These are phyloP conservation scores for Kitagawia praeruptora DNA, from an alignment of 129 eudicot genomes.

Conservation along the genomic window DNA sequence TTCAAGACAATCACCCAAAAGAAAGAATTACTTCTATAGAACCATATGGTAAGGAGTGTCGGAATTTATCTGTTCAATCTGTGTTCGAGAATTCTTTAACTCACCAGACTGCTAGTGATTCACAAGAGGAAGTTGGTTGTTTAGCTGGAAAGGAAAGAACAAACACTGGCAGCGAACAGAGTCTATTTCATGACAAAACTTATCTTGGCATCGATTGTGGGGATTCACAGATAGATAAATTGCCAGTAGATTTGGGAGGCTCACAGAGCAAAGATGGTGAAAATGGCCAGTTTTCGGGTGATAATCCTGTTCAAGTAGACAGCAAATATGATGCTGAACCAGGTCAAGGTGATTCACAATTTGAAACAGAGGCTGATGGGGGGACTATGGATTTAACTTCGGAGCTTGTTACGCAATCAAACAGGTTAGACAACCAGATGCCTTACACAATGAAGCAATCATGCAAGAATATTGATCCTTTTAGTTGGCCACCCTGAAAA, in stretches of 20 bases:
- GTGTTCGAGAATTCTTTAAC: conserved; percentile 14
- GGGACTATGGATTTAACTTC: conserved; percentile 24
- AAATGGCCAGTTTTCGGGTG: conserved; percentile 25
- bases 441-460: conserved; percentile 5
- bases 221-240: conserved; percentile 14
- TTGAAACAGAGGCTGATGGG: conserved; percentile 20
- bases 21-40: conserved; percentile 31
- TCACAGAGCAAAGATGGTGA: conserved; percentile 22
- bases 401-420: conserved; percentile 18
- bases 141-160: conserved; percentile 10
- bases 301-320: conserved; percentile 16
- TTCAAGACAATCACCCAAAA: conserved; percentile 19
- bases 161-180: conserved; percentile 21
- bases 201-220: conserved; percentile 17
- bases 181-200: conserved; percentile 12
- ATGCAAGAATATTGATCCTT: neutral
- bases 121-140: neutral
- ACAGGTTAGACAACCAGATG: conserved; percentile 29
- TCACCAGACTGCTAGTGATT: neutral
- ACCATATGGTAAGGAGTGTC: conserved; percentile 22
- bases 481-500: neutral
- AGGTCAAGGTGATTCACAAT: conserved; percentile 27
- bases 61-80: conserved; percentile 21
- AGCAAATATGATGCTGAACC: conserved; percentile 20
- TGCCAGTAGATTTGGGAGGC: conserved; percentile 14